Evolutionary conservation across 1,139 yeast genomes (phyloP).

Genomic region (Lodderomyces pseudojiufengensis): DNA sequence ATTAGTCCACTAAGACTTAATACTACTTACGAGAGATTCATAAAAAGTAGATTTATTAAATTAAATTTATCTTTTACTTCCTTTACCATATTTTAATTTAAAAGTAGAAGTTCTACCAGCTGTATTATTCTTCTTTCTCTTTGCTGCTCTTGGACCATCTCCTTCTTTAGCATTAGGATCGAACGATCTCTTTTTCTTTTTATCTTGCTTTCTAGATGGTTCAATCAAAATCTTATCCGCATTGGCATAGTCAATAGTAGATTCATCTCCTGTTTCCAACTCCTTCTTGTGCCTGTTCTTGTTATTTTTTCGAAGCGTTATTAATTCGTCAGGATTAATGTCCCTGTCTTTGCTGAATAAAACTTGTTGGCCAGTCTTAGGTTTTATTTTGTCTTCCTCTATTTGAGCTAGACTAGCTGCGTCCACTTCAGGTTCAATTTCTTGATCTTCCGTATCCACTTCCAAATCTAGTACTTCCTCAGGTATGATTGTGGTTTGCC

Average conservation of each 20-base stretch:
- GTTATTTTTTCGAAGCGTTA: constrained; percentile 43
- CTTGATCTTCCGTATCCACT: too few relatives aligned
- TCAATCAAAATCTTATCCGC: constrained; percentile 46
- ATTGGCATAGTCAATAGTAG: constrained; percentile 44
- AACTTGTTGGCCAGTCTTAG: constrained; percentile 5
- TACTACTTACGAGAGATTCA: too few relatives aligned
- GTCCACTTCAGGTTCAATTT: constrained; percentile 5
- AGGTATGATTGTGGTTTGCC: constrained; percentile 5
- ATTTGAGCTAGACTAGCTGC: constrained; percentile 3
- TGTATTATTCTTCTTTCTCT: constrained; percentile 37
- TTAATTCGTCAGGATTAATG: constrained; percentile 49
- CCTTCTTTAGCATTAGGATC: constrained; percentile 55
- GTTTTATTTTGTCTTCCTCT: constrained; percentile 1
- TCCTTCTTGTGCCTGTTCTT: constrained; percentile 14
- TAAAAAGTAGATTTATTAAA: too few relatives aligned
- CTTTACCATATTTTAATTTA: constrained; percentile 21
- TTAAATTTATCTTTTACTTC: too few relatives aligned
- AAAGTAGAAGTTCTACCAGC: constrained; percentile 51
- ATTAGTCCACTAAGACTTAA: too few relatives aligned
- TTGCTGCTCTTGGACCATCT: constrained; percentile 51
- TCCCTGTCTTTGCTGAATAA: constrained; percentile 12
- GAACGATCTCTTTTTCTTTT: constrained; percentile 43
- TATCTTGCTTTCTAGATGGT: constrained; percentile 18
- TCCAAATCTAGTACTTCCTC: constrained; percentile 14
- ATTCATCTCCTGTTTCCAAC: constrained; percentile 14